Evolutionary conservation across 805 yeast species (phyloP), one percentile per base, ranked within the genome.

Genomic region (Lachancea cidri): DNA sequence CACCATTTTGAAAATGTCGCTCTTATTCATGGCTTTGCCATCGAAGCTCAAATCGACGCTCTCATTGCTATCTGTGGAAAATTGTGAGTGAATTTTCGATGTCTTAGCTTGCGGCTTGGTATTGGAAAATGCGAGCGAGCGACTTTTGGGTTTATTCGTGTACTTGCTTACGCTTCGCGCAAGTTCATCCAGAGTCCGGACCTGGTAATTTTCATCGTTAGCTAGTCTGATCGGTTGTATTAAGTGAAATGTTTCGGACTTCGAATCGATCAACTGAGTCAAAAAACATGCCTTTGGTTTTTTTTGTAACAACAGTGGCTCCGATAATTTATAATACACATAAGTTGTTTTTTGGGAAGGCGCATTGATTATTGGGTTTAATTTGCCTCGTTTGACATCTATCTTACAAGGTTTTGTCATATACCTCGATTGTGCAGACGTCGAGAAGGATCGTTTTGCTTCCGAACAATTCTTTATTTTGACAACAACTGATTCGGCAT

Each of bases 11-110:
- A 67, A 66, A 11, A 67, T 48, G 49, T 69, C 74, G 42, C 65
- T 65, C 39, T 61, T 62, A 49, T 68, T 69, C 61, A 69, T 55
- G 2, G 73, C 74, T 44, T 69, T 69, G 7, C 74, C 74, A 47
- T 69, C 74, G 43, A 69, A 69, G 52, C 72, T 67, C 38, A 69
- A 44, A 17, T 69, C 74, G 55, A 67, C 64, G 38, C 57, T 55
- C 25, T 60, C 62, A 33, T 58, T 54, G 17, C 30, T 38, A 13
- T 39, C 43, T 4, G 11, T 7, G 27, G 27, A 22, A 22, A 22
- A 11, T 11, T 22, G 27, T 7, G 27, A 22, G 7, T 22, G 27
- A 7, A 22, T 7, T 22, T 22, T 22, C 11, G 27, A 22, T 11
- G 27, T 7, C 27, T 22, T 22, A 7, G 27, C 11, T 22, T 22